A percentile compares a stretch with the other conserved stretches of the same genome.
These are phyloP conservation scores for Starmerella cellae DNA, from an alignment of 805 yeast species.

Conservation along the genomic window DNA sequence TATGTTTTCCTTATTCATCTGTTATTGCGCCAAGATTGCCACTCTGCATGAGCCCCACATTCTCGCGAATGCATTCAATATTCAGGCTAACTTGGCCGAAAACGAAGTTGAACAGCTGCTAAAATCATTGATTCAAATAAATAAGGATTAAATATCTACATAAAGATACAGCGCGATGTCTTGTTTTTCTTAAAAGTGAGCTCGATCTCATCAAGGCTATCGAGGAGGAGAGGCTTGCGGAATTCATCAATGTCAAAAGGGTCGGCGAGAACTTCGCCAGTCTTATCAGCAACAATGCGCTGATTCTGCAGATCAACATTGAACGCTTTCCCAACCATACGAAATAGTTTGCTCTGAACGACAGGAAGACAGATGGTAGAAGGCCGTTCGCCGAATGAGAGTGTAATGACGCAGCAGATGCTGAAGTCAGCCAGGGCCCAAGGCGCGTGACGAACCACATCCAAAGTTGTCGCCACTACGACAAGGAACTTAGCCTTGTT, in stretches of 20 bases:
- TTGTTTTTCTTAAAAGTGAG: constrained; percentile 83
- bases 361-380: constrained; percentile 85
- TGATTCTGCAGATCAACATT: constrained; percentile 81
- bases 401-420: constrained; percentile 89
- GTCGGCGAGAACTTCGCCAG: constrained; percentile 63
- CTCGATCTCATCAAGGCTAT: constrained; percentile 95
- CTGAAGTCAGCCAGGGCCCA: constrained; percentile 99
- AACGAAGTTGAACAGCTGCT: constrained; percentile 83
- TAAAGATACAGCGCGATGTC: too few species aligned
- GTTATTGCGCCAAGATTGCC: constrained; percentile 58
- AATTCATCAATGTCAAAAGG: constrained; percentile 79
- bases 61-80: constrained; percentile 78
- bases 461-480: constrained; percentile 97
- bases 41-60: constrained; percentile 89
- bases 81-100: constrained; percentile 79
- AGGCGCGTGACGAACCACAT: constrained; percentile 98
- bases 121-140: too few species aligned
- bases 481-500: constrained; percentile 67
- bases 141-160: too few species aligned
- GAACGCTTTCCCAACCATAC: constrained; percentile 63
- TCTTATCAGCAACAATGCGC: constrained; percentile 43
- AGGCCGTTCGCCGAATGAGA: constrained; percentile 94
- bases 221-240: constrained; percentile 87
- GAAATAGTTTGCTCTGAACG: constrained; percentile 59
- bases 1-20: too few species aligned